A percentile compares a stretch with the other conserved stretches of the same genome.
Evolutionary conservation across 306 rosid species (phyloP).

Genomic region (Fragaria nilgerrensis): DNA sequence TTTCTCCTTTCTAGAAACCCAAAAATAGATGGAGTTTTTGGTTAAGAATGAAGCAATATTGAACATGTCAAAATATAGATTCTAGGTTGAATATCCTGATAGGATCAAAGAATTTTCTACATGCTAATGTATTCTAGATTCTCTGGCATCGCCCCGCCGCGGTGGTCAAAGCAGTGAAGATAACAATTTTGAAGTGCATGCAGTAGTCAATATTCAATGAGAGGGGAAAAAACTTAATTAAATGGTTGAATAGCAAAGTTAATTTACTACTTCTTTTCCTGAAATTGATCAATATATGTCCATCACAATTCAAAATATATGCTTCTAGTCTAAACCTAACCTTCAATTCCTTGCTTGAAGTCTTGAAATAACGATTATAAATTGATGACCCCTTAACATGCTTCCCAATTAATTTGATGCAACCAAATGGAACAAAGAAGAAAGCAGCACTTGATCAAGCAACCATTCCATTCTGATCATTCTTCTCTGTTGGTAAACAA

Average conservation of each 20-base stretch:
- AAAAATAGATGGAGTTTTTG: no score
- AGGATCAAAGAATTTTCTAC: no score
- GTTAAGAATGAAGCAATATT: no score
- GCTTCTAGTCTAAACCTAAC: not conserved
- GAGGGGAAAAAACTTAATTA: not conserved
- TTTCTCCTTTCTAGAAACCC: no score
- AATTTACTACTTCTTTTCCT: not conserved
- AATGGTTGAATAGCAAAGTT: not conserved
- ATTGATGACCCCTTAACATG: not conserved
- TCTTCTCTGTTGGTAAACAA: not conserved
- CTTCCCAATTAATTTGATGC: not conserved
- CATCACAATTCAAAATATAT: not conserved
- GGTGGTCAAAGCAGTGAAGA: not conserved
- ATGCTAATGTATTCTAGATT: no score
- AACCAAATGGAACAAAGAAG: slow-evolving; percentile 18
- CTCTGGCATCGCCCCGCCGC: not conserved
- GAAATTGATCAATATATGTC: not conserved
- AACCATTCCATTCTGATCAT: not conserved
- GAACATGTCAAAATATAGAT: no score
- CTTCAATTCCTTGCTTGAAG: not conserved
- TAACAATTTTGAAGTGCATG: not conserved
- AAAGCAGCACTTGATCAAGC: not conserved
- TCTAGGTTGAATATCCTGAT: no score
- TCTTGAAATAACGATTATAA: not conserved
- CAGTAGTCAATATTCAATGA: not conserved